A percentile compares a stretch with the other conserved stretches of the same genome.
These are phyloP conservation scores for Aspergillus pseudoviridinutans DNA, from an alignment of 2,329 filamentous ascomycete genomes.

Conservation along the genomic window DNA sequence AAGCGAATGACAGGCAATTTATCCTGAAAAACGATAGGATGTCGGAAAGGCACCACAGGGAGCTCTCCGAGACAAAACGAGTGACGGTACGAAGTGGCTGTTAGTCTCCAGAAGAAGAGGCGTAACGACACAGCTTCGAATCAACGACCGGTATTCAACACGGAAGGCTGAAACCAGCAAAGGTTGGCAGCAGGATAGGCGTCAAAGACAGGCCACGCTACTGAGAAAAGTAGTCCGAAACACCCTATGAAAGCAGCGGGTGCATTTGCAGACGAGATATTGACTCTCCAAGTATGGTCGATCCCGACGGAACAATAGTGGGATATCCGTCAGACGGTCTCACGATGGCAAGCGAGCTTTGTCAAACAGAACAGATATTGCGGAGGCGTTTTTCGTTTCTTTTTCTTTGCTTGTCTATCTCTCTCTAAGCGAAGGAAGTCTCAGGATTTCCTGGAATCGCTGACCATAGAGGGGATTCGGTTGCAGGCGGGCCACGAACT, in stretches of 20 bases:
- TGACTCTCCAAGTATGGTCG: conserved; percentile 4
- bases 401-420: conserved; percentile 7
- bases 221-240: conserved; percentile 18
- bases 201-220: conserved; percentile 21
- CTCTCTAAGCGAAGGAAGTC: conserved; percentile 13
- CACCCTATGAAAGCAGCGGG: conserved; percentile 14
- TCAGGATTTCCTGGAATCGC: conserved; percentile 25
- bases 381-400: conserved; percentile 22
- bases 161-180: conserved; percentile 24
- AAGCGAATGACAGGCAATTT: conserved; percentile 48
- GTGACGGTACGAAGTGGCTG: conserved; percentile 35
- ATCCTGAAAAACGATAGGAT: conserved; percentile 37
- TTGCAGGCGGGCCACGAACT: conserved; percentile 33
- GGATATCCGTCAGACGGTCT: conserved; percentile 14
- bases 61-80: conserved; percentile 44
- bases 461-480: conserved; percentile 31
- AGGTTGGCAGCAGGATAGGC: conserved; percentile 30
- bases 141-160: conserved; percentile 29
- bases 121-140: conserved; percentile 29
- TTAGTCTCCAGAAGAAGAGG: conserved; percentile 29
- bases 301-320: conserved; percentile 8
- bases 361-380: conserved; percentile 12
- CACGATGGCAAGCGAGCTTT: conserved; percentile 10
- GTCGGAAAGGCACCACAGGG: conserved; percentile 28
- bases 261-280: conserved; percentile 15